Evolutionary conservation across 768 basidiomycete genomes (phyloP).

Genomic region (Boletus tomentosulus): DNA sequence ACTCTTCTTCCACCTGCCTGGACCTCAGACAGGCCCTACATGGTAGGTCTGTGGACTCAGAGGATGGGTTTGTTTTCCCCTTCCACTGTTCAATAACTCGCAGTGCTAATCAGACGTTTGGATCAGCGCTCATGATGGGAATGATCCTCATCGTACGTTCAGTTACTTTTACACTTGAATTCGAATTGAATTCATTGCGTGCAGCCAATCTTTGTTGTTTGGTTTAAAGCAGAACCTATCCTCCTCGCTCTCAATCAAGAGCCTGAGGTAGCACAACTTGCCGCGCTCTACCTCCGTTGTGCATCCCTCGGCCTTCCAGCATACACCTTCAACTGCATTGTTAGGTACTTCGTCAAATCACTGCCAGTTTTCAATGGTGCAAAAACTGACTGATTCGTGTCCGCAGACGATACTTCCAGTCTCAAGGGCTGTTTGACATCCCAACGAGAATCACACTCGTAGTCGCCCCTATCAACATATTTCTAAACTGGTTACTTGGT

Average conservation of each 20-base stretch:
- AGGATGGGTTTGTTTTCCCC: conserved; percentile 61
- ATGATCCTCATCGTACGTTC: conserved; percentile 54
- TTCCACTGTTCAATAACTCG: neutral
- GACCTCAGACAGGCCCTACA: conserved; percentile 80
- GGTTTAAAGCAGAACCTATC: conserved; percentile 80
- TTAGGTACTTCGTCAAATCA: conserved; percentile 34
- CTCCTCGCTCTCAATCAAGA: conserved; percentile 76
- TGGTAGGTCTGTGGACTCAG: conserved; percentile 90
- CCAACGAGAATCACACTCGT: conserved; percentile 81
- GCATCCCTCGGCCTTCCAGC: conserved; percentile 78
- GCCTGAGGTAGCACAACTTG: conserved; percentile 76
- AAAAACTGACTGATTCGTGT: neutral
- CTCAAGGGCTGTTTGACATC: conserved; percentile 79
- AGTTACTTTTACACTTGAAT: neutral
- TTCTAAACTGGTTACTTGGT: conserved; percentile 86
- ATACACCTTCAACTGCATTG: conserved; percentile 54
- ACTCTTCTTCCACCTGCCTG: conserved; percentile 92
- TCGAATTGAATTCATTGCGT: neutral
- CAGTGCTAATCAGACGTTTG: conserved; percentile 6
- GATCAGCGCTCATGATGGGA: conserved; percentile 57
- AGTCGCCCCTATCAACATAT: conserved; percentile 80
- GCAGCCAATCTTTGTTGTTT: conserved; percentile 59
- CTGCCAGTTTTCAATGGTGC: neutral
- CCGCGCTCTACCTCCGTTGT: conserved; percentile 72
- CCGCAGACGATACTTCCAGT: conserved; percentile 57